A percentile compares a stretch with the other conserved stretches of the same genome.
Conservation (phyloP, 176 grass and related monocot species). For the Pharus latifolius region DNA sequence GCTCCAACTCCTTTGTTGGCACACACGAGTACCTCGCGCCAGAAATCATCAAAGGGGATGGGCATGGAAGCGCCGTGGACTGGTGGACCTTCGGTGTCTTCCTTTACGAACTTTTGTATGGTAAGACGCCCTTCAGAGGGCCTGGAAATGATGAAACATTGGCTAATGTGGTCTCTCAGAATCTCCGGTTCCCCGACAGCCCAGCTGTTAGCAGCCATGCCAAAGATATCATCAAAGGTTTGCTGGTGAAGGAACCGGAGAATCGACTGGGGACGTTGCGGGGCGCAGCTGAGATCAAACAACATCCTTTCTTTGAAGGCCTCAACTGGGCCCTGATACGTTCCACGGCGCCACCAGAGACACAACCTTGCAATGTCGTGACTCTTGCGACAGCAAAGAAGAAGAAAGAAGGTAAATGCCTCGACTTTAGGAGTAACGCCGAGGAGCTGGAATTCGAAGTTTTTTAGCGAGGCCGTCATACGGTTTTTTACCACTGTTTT, state of each 20-base stretch:
- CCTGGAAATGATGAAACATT: constrained; percentile 65
- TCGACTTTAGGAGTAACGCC: constrained; percentile 37
- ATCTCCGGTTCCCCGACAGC: constrained; percentile 48
- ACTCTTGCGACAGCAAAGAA: constrained; percentile 25
- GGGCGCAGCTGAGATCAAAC: constrained; percentile 77
- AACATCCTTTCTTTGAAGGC: constrained; percentile 63
- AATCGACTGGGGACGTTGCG: constrained; percentile 44
- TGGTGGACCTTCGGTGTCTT: constrained; percentile 76
- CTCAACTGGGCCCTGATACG: constrained; percentile 70
- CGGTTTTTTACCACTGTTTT: constrained; percentile 27
- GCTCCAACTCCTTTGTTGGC: constrained; percentile 69
- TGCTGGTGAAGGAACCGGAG: constrained; percentile 66
- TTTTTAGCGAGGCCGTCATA: constrained; percentile 33
- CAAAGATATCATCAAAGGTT: constrained; percentile 54
- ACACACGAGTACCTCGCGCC: constrained; percentile 69
- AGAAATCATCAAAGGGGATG: constrained; percentile 76
- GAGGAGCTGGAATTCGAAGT: constrained; percentile 64
- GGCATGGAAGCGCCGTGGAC: constrained; percentile 73
- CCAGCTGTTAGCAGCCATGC: constrained; percentile 41
- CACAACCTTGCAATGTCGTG: constrained; percentile 31
- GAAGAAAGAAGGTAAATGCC: constrained; percentile 69
- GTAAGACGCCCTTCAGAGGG: constrained; percentile 69
- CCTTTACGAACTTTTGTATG: constrained; percentile 60
- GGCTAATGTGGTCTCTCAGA: constrained; percentile 62
- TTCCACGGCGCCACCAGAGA: constrained; percentile 50